These are phyloP conservation scores for Huiozyma naganishii DNA, from an alignment of 805 yeast species.

Conservation along the genomic window DNA sequence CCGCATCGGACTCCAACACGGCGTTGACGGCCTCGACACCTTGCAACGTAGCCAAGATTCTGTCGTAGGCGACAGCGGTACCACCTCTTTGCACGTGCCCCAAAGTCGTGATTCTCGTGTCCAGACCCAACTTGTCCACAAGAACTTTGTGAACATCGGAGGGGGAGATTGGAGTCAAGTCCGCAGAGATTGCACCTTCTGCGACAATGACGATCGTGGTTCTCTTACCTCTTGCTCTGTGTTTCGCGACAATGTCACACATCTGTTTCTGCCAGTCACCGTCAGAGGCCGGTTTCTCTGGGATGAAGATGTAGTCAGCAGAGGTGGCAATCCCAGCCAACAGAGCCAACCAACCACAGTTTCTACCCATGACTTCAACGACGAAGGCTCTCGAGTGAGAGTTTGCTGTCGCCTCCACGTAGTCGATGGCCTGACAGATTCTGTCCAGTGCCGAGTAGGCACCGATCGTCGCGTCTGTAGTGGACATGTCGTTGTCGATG, in stretches of 20 bases:
- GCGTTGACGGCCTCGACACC: conserved; percentile 78
- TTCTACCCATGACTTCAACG: conserved; percentile 83
- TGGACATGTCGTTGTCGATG: conserved; percentile 78
- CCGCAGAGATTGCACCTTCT: conserved; percentile 71
- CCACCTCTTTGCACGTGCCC: conserved; percentile 85
- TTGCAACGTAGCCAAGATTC: conserved; percentile 64
- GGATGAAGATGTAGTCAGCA: conserved; percentile 72
- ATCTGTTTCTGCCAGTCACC: conserved; percentile 58
- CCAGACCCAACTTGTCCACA: conserved; percentile 56
- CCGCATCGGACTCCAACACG: conserved; percentile 55
- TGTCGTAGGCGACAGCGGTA: conserved; percentile 64
- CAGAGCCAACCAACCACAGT: conserved; percentile 80
- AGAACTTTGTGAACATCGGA: conserved; percentile 56
- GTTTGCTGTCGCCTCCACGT: conserved; percentile 74
- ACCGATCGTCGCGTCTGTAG: conserved; percentile 76
- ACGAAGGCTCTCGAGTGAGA: conserved; percentile 79
- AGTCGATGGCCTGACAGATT: conserved; percentile 62
- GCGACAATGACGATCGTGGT: conserved; percentile 74
- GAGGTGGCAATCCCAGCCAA: conserved; percentile 74
- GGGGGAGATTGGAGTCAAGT: conserved; percentile 55
- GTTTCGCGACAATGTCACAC: conserved; percentile 51
- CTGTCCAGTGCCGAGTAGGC: conserved; percentile 70
- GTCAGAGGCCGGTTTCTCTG: conserved; percentile 62
- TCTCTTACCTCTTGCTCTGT: conserved; percentile 62
- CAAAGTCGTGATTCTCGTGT: conserved; percentile 65